These are phyloP conservation scores for Pseudogymnoascus sp. DNA, from an alignment of 2,329 filamentous ascomycete genomes.

Conservation along the genomic window DNA sequence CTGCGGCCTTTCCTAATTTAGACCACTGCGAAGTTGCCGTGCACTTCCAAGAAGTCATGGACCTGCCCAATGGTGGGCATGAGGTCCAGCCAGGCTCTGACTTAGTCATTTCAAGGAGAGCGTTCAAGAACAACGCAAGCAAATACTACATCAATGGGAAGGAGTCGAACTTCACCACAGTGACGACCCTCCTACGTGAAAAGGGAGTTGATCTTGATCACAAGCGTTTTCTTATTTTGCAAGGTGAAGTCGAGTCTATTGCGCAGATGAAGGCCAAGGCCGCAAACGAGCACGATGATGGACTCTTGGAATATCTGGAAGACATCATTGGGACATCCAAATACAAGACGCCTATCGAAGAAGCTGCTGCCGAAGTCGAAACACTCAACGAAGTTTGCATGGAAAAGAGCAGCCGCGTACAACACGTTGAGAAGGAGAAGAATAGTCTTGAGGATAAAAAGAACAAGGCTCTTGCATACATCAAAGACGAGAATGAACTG, in stretches of 20 bases:
- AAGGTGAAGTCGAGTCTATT: conserved; percentile 97
- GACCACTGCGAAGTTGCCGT: conserved; percentile 94
- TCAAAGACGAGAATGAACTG: conserved; percentile 90
- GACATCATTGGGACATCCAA: conserved; percentile 99
- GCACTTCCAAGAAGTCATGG: conserved; percentile 91
- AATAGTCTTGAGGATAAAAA: conserved; percentile 92
- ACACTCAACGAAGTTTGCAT: conserved; percentile 87
- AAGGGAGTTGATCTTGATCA: conserved; percentile 93
- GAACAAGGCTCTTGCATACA: conserved; percentile 80
- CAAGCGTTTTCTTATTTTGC: conserved; percentile 94
- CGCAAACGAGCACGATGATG: conserved; percentile 89
- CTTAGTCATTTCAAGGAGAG: conserved; percentile 80
- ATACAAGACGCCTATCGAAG: conserved; percentile 95
- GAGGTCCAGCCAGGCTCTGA: conserved; percentile 77
- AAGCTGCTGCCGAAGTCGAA: conserved; percentile 84
- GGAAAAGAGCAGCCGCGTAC: conserved; percentile 90
- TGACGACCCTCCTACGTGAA: conserved; percentile 79
- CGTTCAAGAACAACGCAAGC: conserved; percentile 97
- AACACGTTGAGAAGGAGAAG: conserved; percentile 97
- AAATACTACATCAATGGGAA: conserved; percentile 95
- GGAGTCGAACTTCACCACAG: conserved; percentile 83
- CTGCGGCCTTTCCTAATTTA: conserved; percentile 74
- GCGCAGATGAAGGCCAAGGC: conserved; percentile 99
- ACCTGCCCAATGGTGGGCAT: conserved; percentile 67
- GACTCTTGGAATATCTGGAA: conserved; percentile 90